Base-by-base conservation (phyloP, 768 basidiomycete species). In the Mycena crocata region DNA sequence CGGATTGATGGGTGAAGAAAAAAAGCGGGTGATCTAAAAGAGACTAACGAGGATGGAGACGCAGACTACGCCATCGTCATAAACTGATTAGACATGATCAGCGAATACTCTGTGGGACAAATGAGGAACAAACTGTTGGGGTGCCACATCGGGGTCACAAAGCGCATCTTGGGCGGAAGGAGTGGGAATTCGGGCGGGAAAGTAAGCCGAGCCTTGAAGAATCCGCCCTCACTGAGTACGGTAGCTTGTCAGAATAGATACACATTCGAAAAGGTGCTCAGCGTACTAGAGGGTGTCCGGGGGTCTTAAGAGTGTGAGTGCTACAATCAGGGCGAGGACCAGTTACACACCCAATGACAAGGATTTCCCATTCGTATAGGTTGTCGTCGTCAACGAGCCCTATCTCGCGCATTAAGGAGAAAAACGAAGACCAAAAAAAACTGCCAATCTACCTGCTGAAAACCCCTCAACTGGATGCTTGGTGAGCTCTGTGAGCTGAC, bases 381-480 rank as follows among this genome's bases (percentile, higher is more conserved):
- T 98, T 96, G 79, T 90, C 87, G 64, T 98, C 97, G 77, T 99
- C 95, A 49, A 96, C 96, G 59, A 99, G 89, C 42, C 97, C 97
- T 90, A 74, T 62, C 73, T 55, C 52, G 63, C 71, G 51, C 76
- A 75, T 75, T 75, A 72, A 68, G 59, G 58, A 56, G 32, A 55
- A 64, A 71, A 78, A 77, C 67, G 71, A 65, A 63, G 69, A 56
- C n/a, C n/a, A n/a, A n/a, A n/a, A 71, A 68, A 67, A 72, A 37
- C 28, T 69, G 42, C 9, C 56, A 61, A 73, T 82, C 72, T 74
- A 93, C 93, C 93, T 81, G 96, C 97, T 35, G 95, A 96, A 83
- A 99, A 99, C 9, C 97, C 97, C 75, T 98, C 94, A 6, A 98
- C 95, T 3, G 97, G 97, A 52, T 84, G 89, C 80, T 98, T 98